Percentiles rank a stretch among this genome's conserved stretches.
phyloP scores from a whole-genome alignment of 2,329 filamentous ascomycete genomes.

The Alternaria metachromatica region DNA sequence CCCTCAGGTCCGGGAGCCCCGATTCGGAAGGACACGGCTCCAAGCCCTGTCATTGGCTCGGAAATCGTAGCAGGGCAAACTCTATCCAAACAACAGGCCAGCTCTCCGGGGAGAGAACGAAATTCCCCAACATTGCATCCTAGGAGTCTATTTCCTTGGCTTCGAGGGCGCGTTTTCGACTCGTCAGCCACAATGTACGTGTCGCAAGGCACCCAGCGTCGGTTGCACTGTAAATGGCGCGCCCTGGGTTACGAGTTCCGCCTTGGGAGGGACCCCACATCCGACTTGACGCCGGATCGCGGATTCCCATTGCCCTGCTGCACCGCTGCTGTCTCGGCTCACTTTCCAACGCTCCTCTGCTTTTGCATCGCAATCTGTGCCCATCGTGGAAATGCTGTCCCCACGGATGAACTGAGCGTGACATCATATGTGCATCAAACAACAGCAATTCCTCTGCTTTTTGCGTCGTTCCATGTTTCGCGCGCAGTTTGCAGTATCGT shows the following conservation, averaged over 20 bases:
- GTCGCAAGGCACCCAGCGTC: neutral
- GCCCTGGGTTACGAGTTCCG: constrained; percentile 3
- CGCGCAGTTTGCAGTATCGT: neutral
- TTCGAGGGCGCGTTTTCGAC: neutral
- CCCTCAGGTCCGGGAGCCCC: neutral
- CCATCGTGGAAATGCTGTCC: neutral
- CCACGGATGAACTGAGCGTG: neutral
- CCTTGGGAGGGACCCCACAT: constrained; percentile 2
- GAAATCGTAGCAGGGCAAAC: neutral
- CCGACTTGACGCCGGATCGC: neutral
- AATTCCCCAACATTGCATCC: neutral
- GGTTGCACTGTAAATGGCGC: neutral
- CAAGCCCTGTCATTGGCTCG: constrained; percentile 3
- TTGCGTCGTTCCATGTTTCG: constrained; percentile 1
- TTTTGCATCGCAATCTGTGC: neutral
- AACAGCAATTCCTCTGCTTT: neutral
- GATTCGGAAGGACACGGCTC: neutral
- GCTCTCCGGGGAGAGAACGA: neutral
- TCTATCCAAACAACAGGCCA: constrained; percentile 4
- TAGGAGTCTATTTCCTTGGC: neutral
- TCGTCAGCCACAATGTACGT: neutral
- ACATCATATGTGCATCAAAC: neutral
- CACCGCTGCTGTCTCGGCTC: neutral
- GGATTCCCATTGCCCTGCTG: neutral
- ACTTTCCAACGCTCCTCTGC: neutral